Evolutionary conservation across 768 basidiomycete genomes (phyloP), one percentile per base, ranked within the genome.

Genomic region (Tylopilus balloui): DNA sequence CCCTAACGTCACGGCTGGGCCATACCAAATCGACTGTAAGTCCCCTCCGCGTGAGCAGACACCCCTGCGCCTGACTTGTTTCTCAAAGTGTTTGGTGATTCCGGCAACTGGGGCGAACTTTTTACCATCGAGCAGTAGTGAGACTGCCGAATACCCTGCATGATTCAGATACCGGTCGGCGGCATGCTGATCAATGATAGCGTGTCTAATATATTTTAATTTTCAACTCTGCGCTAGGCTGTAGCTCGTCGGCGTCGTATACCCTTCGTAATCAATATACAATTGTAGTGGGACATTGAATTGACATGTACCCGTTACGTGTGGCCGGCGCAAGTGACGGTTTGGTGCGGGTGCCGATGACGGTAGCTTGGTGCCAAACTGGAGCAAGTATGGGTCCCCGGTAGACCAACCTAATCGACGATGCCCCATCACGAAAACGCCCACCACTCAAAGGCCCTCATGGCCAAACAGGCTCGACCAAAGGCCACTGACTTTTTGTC

Each of bases 11-110:
- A 4, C 41, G 0, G 29, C 59, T 19, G 69, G 65, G 11, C 42
- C 63, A 9, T 74, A 75, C 52, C 52, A 62, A 17, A 9, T 74
- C 34, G 64, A 69, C 47, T 55, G 68, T 64, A 55, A 61, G 62
- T 57, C 17, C n/a, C 15, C 34, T 10, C 23, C 27, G 21, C 35
- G 13, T n/a, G n/a, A 43, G 11, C n/a, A 35, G n/a, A 13, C 15
- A 19, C 15, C 9, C 7, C 21, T 17, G 12, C 14, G 23, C 11
- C 51, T 60, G 43, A 58, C 25, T 42, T n/a, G 6, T 32, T 20
- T 32, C 32, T 20, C 3, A 4, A 45, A 73, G 70, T 71, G 19
- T 57, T 69, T 29, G 68, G 65, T 21, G 65, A 69, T 37, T 68
- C 69, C 34, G 70, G 63, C n/a, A 54, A 69, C 39, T 39, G 32